These are phyloP conservation scores for Pseudogymnoascus sp. DNA, from an alignment of 2,329 filamentous ascomycete genomes.

Conservation along the genomic window DNA sequence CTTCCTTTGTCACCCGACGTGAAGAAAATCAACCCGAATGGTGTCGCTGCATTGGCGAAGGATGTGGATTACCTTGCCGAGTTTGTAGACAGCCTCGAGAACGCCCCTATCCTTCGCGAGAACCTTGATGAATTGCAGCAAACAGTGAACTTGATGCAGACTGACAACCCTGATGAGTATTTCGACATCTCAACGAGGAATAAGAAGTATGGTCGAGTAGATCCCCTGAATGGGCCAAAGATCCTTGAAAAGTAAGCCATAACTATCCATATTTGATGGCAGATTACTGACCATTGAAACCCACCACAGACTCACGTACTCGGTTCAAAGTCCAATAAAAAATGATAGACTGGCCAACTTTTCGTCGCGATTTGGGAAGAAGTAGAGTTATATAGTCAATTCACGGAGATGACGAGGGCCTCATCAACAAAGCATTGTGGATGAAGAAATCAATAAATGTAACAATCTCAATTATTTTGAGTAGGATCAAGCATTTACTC, in stretches of 20 bases:
- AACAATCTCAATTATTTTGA: background rate
- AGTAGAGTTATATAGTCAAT: slow-evolving; percentile 26
- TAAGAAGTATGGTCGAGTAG: slow-evolving; percentile 88
- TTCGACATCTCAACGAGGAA: slow-evolving; percentile 86
- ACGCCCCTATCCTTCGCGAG: slow-evolving; percentile 74
- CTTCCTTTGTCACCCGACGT: slow-evolving; percentile 61
- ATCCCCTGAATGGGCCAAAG: slow-evolving; percentile 79
- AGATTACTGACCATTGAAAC: slow-evolving; percentile 12
- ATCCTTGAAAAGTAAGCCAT: slow-evolving; percentile 76
- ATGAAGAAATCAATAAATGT: background rate
- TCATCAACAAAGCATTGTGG: background rate
- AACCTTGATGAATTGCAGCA: slow-evolving; percentile 91
- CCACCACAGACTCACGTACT: slow-evolving; percentile 51
- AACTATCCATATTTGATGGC: background rate
- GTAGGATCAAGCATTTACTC: background rate
- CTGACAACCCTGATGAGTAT: slow-evolving; percentile 91
- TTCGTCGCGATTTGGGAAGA: slow-evolving; percentile 68
- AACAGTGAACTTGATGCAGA: slow-evolving; percentile 79
- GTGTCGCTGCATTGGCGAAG: slow-evolving; percentile 69
- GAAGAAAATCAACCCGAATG: slow-evolving; percentile 78
- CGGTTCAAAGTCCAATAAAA: slow-evolving; percentile 50
- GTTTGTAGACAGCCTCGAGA: slow-evolving; percentile 82
- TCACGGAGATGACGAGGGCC: background rate
- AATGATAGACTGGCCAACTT: slow-evolving; percentile 62
- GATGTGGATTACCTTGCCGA: slow-evolving; percentile 78